A percentile compares a stretch with the other conserved stretches of the same genome.
Evolutionary conservation across 495 filamentous ascomycete species (phyloP).

Genomic region (Penicillium ochrochloron): DNA sequence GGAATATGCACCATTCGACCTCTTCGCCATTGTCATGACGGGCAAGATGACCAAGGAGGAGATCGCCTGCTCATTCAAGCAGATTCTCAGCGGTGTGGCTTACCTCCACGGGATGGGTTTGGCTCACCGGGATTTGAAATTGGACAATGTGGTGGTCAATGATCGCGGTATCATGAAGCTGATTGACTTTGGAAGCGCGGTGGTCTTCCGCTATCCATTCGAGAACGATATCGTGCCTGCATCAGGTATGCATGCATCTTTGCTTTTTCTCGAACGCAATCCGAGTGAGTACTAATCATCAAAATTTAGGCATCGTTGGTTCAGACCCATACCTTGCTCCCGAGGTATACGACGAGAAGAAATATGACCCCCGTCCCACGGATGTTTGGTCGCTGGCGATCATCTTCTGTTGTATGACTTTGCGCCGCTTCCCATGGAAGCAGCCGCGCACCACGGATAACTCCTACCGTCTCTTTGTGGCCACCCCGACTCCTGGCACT

Average conservation of each 20-base stretch:
- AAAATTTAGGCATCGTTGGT: constrained; percentile 80
- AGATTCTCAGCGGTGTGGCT: constrained; percentile 95
- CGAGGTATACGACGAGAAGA: constrained; percentile 92
- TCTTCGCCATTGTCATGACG: constrained; percentile 99
- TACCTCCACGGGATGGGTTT: constrained; percentile 96
- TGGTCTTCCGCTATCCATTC: constrained; percentile 96
- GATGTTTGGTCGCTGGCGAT: constrained; percentile 99
- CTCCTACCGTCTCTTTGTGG: constrained; percentile 90
- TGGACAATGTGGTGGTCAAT: constrained; percentile 98
- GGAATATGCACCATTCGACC: constrained; percentile 97
- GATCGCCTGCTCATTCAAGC: constrained; percentile 86
- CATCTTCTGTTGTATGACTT: constrained; percentile 98
- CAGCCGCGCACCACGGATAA: constrained; percentile 89
- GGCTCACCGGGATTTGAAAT: constrained; percentile 92
- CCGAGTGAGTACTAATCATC: constrained; percentile 7
- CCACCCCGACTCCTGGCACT: constrained; percentile 64
- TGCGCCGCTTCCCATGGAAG: constrained; percentile 97
- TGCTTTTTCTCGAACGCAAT: too few relatives aligned
- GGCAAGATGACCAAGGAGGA: constrained; percentile 96
- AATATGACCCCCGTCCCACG: constrained; percentile 91
- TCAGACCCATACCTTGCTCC: constrained; percentile 97
- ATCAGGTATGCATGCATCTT: constrained; percentile 65
- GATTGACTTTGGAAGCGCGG: constrained; percentile 98
- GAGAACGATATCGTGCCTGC: constrained; percentile 88
- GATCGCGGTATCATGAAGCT: constrained; percentile 99